phyloP scores from a whole-genome alignment of 352 stramenopile species.

The Peronospora farinosa region DNA sequence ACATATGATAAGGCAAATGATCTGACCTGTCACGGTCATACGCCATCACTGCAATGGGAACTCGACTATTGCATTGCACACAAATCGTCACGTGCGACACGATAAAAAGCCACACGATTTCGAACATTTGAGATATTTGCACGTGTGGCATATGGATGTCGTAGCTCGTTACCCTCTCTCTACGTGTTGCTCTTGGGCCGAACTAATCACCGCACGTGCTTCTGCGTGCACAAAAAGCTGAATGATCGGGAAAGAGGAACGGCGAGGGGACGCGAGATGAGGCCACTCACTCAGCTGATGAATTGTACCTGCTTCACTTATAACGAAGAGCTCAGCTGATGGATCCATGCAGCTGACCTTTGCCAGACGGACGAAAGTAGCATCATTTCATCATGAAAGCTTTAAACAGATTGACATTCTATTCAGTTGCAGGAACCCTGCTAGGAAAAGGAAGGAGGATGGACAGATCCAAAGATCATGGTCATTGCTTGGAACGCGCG shows the following conservation, averaged over 20 bases:
- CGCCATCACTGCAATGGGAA: not conserved
- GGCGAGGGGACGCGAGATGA: not conserved
- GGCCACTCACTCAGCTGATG: not conserved
- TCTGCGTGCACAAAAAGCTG: slow-evolving; percentile 3
- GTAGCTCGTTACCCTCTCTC: slow-evolving; percentile 1
- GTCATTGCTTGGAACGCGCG: no score
- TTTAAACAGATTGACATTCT: no score
- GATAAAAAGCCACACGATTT: no score
- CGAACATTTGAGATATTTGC: no score
- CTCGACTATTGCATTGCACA: no score
- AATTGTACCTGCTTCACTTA: slow-evolving; percentile 1
- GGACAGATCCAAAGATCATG: no score
- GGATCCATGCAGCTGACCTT: not conserved
- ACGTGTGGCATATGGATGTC: no score
- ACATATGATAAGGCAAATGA: not conserved
- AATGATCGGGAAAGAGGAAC: slow-evolving; percentile 9
- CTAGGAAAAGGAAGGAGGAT: not conserved
- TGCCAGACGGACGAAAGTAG: not conserved
- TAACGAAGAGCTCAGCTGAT: slow-evolving; percentile 5
- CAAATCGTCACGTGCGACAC: no score
- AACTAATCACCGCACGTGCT: slow-evolving; percentile 18
- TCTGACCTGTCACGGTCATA: not conserved
- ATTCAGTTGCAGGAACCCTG: not conserved
- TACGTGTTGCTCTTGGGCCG: not conserved
- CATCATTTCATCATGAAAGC: no score